Conservation (phyloP, 2,329 filamentous ascomycete genomes). For the Fusarium sp. region DNA sequence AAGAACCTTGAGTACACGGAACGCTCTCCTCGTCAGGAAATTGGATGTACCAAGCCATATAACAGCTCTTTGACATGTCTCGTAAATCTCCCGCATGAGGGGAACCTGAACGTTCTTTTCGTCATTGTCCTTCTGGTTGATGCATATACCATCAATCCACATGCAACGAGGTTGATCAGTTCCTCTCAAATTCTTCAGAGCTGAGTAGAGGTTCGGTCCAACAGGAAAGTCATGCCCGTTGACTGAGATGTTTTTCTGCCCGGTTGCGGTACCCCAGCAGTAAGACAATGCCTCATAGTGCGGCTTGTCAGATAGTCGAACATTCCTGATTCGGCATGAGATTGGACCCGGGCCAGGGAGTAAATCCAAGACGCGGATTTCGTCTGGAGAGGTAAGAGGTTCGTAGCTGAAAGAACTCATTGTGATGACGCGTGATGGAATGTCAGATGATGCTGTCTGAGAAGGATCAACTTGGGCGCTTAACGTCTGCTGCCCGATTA, state of each 20-base stretch:
- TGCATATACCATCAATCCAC: neutral
- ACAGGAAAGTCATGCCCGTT: constrained; percentile 3
- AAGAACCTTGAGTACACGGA: neutral
- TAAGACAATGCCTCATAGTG: constrained; percentile 15
- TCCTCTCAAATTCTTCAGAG: neutral
- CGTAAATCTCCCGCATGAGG: constrained; percentile 10
- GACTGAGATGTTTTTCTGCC: neutral
- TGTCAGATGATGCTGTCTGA: neutral
- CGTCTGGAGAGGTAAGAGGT: neutral
- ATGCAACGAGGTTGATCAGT: neutral
- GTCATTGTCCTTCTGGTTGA: neutral
- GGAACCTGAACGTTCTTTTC: constrained; percentile 10
- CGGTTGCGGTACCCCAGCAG: constrained; percentile 3
- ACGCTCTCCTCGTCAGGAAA: neutral
- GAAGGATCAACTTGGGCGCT: constrained; percentile 1
- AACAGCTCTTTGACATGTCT: neutral
- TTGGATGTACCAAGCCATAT: neutral
- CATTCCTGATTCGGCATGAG: neutral
- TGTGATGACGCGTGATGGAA: neutral
- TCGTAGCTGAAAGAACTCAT: neutral
- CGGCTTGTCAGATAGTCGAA: constrained; percentile 1
- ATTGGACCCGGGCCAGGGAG: neutral
- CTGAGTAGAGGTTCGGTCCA: neutral
- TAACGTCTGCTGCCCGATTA: neutral
- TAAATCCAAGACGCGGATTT: neutral